Percentiles rank a stretch among this genome's conserved stretches.
These are phyloP conservation scores for Pseudogymnoascus sp. DNA, from an alignment of 2,329 filamentous ascomycete genomes.

Conservation along the genomic window DNA sequence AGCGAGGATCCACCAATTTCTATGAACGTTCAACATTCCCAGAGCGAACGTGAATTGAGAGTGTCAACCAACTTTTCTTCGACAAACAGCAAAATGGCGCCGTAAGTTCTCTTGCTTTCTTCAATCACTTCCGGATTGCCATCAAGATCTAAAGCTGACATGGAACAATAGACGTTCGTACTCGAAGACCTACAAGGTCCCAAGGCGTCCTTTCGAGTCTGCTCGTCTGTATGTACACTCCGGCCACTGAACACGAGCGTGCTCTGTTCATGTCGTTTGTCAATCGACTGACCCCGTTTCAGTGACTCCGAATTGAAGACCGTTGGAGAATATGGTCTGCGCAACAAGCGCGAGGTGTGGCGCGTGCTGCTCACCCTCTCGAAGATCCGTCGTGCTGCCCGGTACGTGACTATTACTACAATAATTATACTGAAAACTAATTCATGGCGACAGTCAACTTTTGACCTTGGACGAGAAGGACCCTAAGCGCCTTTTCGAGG, in stretches of 20 bases:
- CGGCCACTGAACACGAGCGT: constrained; percentile 98
- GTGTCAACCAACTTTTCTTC: constrained; percentile 11
- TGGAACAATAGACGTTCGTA: constrained; percentile 53
- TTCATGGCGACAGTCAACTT: constrained; percentile 66
- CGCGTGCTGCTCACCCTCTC: constrained; percentile 98
- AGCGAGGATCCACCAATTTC: constrained; percentile 12
- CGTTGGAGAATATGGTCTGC: constrained; percentile 98
- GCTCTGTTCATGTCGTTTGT: constrained; percentile 94
- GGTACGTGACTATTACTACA: constrained; percentile 51
- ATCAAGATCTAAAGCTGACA: neutral
- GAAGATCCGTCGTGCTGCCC: constrained; percentile 99
- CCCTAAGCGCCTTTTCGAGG: constrained; percentile 99
- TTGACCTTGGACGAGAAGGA: constrained; percentile 99
- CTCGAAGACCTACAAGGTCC: constrained; percentile 99
- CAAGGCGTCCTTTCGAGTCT: constrained; percentile 87
- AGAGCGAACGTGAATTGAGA: constrained; percentile 12
- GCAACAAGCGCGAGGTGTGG: constrained; percentile 99
- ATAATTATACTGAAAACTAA: constrained; percentile 14
- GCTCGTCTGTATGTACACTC: constrained; percentile 91
- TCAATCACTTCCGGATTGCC: neutral
- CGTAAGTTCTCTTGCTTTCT: constrained; percentile 26
- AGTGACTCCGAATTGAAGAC: constrained; percentile 99
- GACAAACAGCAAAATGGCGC: constrained; percentile 33
- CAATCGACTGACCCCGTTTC: constrained; percentile 54
- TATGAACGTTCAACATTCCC: neutral